phyloP scores from a whole-genome alignment of 1,284 basidiomycete species.

The Boletus calvinii region DNA sequence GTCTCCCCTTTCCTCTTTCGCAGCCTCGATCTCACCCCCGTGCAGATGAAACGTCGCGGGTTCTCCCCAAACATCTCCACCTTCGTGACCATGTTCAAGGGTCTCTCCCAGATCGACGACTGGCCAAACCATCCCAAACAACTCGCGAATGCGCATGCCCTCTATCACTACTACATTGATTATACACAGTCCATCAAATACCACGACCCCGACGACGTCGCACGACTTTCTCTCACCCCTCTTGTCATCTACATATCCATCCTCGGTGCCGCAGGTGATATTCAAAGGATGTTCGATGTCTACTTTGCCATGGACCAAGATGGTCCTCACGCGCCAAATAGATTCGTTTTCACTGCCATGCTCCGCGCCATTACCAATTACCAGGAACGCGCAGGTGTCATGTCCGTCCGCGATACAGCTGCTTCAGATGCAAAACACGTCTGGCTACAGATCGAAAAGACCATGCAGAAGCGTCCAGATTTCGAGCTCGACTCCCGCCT shows the following conservation, averaged over 20 bases:
- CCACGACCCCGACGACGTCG: constrained; percentile 41
- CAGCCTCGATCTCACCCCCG: constrained; percentile 2
- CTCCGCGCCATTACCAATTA: constrained; percentile 49
- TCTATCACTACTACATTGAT: constrained; percentile 55
- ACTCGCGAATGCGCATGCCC: constrained; percentile 53
- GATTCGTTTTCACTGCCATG: constrained; percentile 59
- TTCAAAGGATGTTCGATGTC: constrained; percentile 69
- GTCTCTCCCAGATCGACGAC: constrained; percentile 54
- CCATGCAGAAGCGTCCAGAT: constrained; percentile 41
- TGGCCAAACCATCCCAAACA: constrained; percentile 59
- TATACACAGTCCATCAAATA: constrained; percentile 49
- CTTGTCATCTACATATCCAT: constrained; percentile 62
- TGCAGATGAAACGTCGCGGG: constrained; percentile 77
- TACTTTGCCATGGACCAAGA: constrained; percentile 61
- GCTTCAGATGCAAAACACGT: constrained; percentile 62
- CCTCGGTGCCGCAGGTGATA: constrained; percentile 53
- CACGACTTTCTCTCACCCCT: constrained; percentile 47
- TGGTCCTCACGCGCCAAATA: constrained; percentile 56
- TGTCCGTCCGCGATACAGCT: constrained; percentile 17
- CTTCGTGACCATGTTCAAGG: constrained; percentile 62
- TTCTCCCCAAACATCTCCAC: constrained; percentile 65
- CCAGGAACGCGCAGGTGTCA: constrained; percentile 20
- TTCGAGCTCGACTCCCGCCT: constrained; percentile 53
- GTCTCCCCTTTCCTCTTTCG: constrained; percentile 26
- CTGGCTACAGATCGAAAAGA: constrained; percentile 62